These are phyloP conservation scores for Pueraria montana DNA, from an alignment of 306 rosid genomes.

Conservation along the genomic window DNA sequence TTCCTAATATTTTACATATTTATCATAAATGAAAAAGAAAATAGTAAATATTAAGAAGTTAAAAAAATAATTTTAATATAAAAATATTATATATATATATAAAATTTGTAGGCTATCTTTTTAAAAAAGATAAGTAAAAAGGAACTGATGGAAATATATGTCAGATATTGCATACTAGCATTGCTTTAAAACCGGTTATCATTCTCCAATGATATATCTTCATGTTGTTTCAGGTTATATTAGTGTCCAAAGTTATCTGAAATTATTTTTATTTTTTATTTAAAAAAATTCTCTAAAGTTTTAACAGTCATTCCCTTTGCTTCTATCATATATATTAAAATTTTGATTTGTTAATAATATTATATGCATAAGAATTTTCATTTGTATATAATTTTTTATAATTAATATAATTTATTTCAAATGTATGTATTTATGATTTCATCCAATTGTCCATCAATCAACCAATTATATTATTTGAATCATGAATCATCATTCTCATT, in stretches of 20 bases:
- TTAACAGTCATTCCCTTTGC: background rate
- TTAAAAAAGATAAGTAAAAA: background rate
- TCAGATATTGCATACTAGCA: background rate
- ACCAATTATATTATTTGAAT: conserved; percentile 6
- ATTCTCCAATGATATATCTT: background rate
- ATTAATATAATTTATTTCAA: background rate
- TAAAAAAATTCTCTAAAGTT: background rate
- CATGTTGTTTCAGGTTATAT: background rate
- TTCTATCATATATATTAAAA: background rate
- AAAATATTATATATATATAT: background rate
- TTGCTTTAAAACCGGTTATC: background rate
- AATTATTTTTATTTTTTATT: background rate
- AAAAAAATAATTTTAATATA: background rate
- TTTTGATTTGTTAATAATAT: background rate
- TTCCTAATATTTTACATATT: background rate
- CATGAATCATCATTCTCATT: background rate
- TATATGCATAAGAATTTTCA: background rate
- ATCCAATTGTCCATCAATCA: background rate
- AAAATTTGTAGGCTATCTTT: background rate
- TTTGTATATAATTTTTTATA: background rate
- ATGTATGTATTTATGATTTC: background rate
- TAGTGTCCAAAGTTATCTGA: background rate
- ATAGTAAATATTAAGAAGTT: background rate
- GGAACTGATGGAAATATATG: background rate
- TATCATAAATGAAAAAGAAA: background rate